Evolutionary conservation across 176 grass and related monocot species (phyloP).

Genomic region (Leersia perrieri): DNA sequence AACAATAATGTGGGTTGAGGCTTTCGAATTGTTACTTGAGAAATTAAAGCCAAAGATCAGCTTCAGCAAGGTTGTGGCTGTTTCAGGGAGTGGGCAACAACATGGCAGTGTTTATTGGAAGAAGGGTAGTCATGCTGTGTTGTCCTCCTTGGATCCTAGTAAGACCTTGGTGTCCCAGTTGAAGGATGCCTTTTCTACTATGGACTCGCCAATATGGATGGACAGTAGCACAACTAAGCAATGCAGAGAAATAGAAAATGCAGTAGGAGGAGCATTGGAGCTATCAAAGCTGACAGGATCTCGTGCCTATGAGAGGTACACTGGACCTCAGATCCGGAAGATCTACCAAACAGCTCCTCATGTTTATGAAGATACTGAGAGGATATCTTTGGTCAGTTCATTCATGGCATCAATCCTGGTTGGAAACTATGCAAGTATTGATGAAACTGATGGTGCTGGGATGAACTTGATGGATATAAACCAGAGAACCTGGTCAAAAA

Average conservation of each 20-base stretch:
- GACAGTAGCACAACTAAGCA: constrained; percentile 90
- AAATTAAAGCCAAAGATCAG: constrained; percentile 77
- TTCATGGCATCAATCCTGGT: constrained; percentile 87
- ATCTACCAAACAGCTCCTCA: constrained; percentile 51
- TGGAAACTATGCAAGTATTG: constrained; percentile 86
- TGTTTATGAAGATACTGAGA: constrained; percentile 76
- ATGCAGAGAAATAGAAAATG: constrained; percentile 91
- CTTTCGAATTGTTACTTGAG: constrained; percentile 75
- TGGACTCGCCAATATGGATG: constrained; percentile 95
- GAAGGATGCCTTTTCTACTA: constrained; percentile 70
- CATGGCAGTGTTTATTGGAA: constrained; percentile 99
- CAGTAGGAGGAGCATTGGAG: constrained; percentile 84
- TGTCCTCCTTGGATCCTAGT: constrained; percentile 69
- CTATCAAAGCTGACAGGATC: constrained; percentile 88
- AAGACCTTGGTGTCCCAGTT: constrained; percentile 61
- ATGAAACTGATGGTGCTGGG: constrained; percentile 93
- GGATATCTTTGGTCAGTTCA: constrained; percentile 92
- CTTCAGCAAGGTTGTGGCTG: constrained; percentile 57
- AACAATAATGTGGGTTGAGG: constrained; percentile 93
- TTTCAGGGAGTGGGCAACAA: constrained; percentile 93
- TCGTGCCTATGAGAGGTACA: constrained; percentile 84
- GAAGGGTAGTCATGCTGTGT: constrained; percentile 47
- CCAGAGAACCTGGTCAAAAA: constrained; percentile 65
- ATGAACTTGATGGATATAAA: constrained; percentile 99
- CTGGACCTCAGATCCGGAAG: constrained; percentile 87